These are phyloP conservation scores for Fusarium sp. DNA, from an alignment of 2,329 filamentous ascomycete species.

Conservation along the genomic window DNA sequence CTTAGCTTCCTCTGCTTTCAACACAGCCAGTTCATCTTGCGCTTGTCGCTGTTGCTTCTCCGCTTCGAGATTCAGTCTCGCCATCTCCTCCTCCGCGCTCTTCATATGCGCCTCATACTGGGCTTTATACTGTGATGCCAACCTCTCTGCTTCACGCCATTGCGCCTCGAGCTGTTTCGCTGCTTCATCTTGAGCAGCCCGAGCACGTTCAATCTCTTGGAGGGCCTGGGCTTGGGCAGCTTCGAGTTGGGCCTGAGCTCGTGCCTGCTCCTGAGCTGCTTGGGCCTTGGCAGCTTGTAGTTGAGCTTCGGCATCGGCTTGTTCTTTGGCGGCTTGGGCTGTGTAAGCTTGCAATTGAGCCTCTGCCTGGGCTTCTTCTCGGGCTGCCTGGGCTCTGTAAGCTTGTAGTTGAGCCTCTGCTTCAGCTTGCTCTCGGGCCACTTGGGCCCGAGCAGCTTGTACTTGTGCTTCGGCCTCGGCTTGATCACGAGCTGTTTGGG, in stretches of 20 bases:
- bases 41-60: slow-evolving; percentile 8
- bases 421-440: neutral
- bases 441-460: too few species aligned
- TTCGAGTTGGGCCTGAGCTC: slow-evolving; percentile 7
- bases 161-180: slow-evolving; percentile 28
- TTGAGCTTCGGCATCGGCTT: neutral
- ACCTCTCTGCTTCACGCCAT: slow-evolving; percentile 34
- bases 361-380: too few species aligned
- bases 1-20: slow-evolving; percentile 19
- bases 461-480: neutral
- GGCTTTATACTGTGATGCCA: slow-evolving; percentile 37
- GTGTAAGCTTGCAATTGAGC: too few species aligned
- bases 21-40: slow-evolving; percentile 2
- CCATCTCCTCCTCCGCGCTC: slow-evolving; percentile 19
- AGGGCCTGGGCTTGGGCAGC: neutral
- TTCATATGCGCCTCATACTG: slow-evolving; percentile 31
- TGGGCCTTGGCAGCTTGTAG: neutral
- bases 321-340: neutral
- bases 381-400: neutral
- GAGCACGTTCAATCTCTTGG: neutral
- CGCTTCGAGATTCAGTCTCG: slow-evolving; percentile 8
- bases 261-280: neutral
- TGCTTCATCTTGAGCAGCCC: neutral
- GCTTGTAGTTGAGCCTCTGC: slow-evolving; percentile 1
- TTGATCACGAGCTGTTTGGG: neutral